Evolutionary conservation across 2,329 filamentous ascomycete genomes (phyloP).

Genomic region (Colletotrichum limetticola): DNA sequence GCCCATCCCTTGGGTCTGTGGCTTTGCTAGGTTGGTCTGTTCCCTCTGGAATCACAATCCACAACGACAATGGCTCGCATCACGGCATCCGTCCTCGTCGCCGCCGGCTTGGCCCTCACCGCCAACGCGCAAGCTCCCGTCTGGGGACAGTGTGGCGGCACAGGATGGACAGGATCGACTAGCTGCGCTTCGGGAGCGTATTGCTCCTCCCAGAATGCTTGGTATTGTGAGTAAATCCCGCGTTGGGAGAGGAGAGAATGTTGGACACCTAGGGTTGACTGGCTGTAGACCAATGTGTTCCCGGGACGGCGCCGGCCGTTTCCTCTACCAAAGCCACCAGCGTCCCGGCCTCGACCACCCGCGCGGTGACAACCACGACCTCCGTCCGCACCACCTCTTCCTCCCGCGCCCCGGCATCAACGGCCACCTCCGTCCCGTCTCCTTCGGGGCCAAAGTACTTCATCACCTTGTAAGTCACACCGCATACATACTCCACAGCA

Average conservation of each 20-base stretch:
- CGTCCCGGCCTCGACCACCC: slow-evolving; percentile 19
- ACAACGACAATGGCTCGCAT: slow-evolving; percentile 22
- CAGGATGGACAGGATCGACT: slow-evolving; percentile 48
- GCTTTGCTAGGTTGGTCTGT: background rate
- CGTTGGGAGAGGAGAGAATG: background rate
- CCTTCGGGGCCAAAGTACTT: slow-evolving; percentile 44
- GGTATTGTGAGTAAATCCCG: slow-evolving; percentile 61
- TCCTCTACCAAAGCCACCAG: slow-evolving; percentile 8
- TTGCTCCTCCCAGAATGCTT: slow-evolving; percentile 49
- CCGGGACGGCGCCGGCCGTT: slow-evolving; percentile 12
- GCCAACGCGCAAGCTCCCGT: slow-evolving; percentile 28
- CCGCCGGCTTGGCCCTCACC: background rate
- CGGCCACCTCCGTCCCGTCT: slow-evolving; percentile 1
- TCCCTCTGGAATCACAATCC: background rate
- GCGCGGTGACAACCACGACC: background rate
- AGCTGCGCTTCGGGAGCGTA: slow-evolving; percentile 53
- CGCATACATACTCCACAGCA: too few species aligned
- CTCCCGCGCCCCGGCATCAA: background rate
- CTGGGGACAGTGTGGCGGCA: slow-evolving; percentile 55
- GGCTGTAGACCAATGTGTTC: slow-evolving; percentile 18
- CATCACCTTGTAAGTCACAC: slow-evolving; percentile 50
- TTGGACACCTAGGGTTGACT: background rate
- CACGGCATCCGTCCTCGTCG: slow-evolving; percentile 2
- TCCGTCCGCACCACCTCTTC: slow-evolving; percentile 17
- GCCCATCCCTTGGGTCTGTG: background rate